Evolutionary conservation across 2,329 filamentous ascomycete species (phyloP).

Genomic region (Huntiella decipiens): DNA sequence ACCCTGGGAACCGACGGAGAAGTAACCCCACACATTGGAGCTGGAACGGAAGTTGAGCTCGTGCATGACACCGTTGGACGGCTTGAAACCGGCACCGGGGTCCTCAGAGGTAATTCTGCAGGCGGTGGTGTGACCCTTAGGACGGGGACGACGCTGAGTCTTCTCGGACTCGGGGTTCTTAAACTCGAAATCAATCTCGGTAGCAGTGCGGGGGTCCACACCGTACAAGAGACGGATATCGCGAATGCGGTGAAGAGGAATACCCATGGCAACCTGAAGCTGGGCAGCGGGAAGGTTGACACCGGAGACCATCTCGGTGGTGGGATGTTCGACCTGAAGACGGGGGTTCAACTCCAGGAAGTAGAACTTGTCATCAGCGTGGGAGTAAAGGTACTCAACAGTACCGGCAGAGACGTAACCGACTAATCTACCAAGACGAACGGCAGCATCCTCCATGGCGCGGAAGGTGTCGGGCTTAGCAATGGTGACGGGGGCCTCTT

Average conservation of each 20-base stretch:
- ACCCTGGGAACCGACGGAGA: slow-evolving; percentile 90
- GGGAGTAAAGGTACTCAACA: slow-evolving; percentile 96
- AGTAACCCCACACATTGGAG: slow-evolving; percentile 99
- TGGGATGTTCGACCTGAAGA: slow-evolving; percentile 98
- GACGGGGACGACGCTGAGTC: slow-evolving; percentile 73
- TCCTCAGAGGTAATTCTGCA: slow-evolving; percentile 99
- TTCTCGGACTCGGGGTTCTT: slow-evolving; percentile 64
- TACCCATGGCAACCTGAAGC: slow-evolving; percentile 96
- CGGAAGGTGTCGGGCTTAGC: slow-evolving; percentile 78
- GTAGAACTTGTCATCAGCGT: slow-evolving; percentile 97
- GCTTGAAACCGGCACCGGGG: slow-evolving; percentile 97
- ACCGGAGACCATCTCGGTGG: slow-evolving; percentile 96
- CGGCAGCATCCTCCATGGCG: slow-evolving; percentile 90
- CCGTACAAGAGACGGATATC: slow-evolving; percentile 95
- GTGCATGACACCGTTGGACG: slow-evolving; percentile 96
- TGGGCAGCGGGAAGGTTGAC: slow-evolving; percentile 94
- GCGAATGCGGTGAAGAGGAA: slow-evolving; percentile 83
- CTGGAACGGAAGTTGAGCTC: slow-evolving; percentile 97
- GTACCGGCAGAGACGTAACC: slow-evolving; percentile 98
- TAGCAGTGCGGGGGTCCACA: slow-evolving; percentile 70
- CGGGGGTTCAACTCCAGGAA: slow-evolving; percentile 96
- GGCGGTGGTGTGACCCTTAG: slow-evolving; percentile 93
- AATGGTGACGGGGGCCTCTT: slow-evolving; percentile 94
- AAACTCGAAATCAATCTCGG: slow-evolving; percentile 93
- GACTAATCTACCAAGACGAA: slow-evolving; percentile 80